Percentiles rank a stretch among this genome's conserved stretches.
phyloP scores from a whole-genome alignment of 192 early-diverging fungal species.

The Backusella tarrabulga region DNA sequence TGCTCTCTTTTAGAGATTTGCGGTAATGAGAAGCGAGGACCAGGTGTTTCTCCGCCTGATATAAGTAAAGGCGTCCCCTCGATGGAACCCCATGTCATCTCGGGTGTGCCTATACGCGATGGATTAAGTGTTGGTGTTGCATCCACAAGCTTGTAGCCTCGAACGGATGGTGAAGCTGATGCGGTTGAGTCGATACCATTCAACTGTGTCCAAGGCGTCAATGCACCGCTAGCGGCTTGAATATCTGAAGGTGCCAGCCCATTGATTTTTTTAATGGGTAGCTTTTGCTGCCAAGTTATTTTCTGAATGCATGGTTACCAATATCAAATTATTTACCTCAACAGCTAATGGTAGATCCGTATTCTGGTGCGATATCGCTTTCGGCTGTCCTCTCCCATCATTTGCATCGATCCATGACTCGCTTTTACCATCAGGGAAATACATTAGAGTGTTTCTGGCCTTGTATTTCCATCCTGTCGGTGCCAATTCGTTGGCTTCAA shows the following conservation, averaged over 20 bases:
- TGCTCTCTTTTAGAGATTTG: constrained; percentile 63
- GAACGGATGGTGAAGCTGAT: constrained; percentile 17
- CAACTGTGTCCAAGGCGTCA: constrained; percentile 22
- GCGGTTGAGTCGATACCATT: neutral
- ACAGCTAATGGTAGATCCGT: constrained; percentile 49
- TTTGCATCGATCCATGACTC: constrained; percentile 39
- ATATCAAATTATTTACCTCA: neutral
- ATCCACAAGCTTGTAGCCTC: constrained; percentile 64
- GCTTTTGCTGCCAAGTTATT: neutral
- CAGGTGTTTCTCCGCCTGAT: constrained; percentile 45
- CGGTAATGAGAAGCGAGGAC: constrained; percentile 55
- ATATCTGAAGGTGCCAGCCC: constrained; percentile 4
- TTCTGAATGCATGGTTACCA: neutral
- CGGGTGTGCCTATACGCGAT: constrained; percentile 59
- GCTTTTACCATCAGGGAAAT: constrained; percentile 54
- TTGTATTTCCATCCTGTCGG: constrained; percentile 58
- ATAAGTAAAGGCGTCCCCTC: constrained; percentile 78
- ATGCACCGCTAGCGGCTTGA: constrained; percentile 9
- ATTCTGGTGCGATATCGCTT: constrained; percentile 59
- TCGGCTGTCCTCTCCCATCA: constrained; percentile 48
- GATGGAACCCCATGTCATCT: constrained; percentile 88
- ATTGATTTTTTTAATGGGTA: neutral
- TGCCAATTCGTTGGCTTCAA: constrained; percentile 15
- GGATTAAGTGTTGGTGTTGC: constrained; percentile 67
- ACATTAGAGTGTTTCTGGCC: constrained; percentile 76